These are phyloP conservation scores for Neonectria magnoliae DNA, from an alignment of 2,329 filamentous ascomycete species.

Conservation along the genomic window DNA sequence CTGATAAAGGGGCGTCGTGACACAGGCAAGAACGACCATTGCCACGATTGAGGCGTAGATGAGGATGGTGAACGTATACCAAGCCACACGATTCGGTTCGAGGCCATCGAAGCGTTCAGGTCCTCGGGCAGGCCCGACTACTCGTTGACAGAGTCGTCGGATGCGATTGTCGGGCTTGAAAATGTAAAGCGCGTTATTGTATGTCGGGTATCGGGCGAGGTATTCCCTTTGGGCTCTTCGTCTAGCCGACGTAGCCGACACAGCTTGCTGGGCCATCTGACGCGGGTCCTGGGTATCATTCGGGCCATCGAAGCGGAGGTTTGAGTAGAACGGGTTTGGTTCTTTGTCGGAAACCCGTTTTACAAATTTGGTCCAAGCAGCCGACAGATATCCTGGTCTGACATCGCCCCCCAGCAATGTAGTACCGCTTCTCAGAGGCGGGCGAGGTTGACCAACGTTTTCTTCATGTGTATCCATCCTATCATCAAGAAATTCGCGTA, in stretches of 20 bases:
- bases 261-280: constrained; percentile 89
- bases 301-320: constrained; percentile 71
- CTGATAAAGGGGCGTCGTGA: constrained; percentile 95
- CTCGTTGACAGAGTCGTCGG: constrained; percentile 83
- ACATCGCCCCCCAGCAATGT: constrained; percentile 54
- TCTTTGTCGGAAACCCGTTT: constrained; percentile 71
- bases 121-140: constrained; percentile 92
- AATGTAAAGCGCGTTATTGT: constrained; percentile 91
- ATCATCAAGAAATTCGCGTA: constrained; percentile 90
- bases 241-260: constrained; percentile 82
- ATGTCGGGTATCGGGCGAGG: constrained; percentile 83
- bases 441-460: constrained; percentile 44
- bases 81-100: constrained; percentile 86
- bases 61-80: constrained; percentile 93
- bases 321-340: constrained; percentile 95
- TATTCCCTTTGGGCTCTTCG: constrained; percentile 93
- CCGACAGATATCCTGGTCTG: constrained; percentile 68
- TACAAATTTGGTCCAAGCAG: constrained; percentile 69
- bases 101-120: constrained; percentile 88
- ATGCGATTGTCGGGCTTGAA: constrained; percentile 83
- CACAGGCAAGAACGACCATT: constrained; percentile 96
- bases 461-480: constrained; percentile 45
- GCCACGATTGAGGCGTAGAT: constrained; percentile 94
- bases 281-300: constrained; percentile 86
- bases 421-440: constrained; percentile 46